phyloP scores from a whole-genome alignment of 306 rosid species.

The Lathyrus oleraceus region DNA sequence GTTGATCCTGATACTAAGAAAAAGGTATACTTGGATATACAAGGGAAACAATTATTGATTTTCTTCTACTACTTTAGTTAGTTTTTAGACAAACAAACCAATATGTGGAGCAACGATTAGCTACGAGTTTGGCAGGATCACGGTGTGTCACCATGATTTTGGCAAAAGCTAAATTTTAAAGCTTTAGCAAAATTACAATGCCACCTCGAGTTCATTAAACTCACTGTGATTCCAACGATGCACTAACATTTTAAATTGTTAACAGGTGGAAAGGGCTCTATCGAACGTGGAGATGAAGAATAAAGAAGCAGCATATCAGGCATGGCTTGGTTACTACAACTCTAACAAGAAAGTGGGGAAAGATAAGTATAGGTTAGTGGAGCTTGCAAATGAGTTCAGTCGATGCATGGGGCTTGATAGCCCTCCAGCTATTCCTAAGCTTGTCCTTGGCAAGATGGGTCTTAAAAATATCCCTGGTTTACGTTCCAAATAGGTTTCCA shows the following conservation, averaged over 20 bases:
- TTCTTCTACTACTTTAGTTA: background rate
- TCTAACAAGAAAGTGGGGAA: conserved; percentile 74
- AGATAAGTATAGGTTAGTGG: conserved; percentile 79
- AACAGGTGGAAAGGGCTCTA: conserved; percentile 81
- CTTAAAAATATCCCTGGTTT: conserved; percentile 81
- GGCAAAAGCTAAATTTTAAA: background rate
- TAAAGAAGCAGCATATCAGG: conserved; percentile 95
- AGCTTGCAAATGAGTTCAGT: conserved; percentile 94
- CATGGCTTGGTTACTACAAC: conserved; percentile 98
- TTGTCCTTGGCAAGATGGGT: conserved; percentile 95
- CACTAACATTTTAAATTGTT: background rate
- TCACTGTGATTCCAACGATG: background rate
- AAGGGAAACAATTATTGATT: background rate
- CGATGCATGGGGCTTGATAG: conserved; percentile 88
- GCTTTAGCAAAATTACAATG: background rate
- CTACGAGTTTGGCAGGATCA: background rate
- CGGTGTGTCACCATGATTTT: background rate
- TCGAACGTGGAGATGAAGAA: conserved; percentile 81
- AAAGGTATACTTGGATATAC: conserved; percentile 56
- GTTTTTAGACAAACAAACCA: background rate
- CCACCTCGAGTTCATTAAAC: background rate
- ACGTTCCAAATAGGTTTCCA: conserved; percentile 62
- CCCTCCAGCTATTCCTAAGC: conserved; percentile 87
- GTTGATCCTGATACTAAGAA: conserved; percentile 76
- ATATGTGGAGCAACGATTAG: background rate